Conservation (phyloP, 257 asterid genomes). For the Cruciata laevipes region DNA sequence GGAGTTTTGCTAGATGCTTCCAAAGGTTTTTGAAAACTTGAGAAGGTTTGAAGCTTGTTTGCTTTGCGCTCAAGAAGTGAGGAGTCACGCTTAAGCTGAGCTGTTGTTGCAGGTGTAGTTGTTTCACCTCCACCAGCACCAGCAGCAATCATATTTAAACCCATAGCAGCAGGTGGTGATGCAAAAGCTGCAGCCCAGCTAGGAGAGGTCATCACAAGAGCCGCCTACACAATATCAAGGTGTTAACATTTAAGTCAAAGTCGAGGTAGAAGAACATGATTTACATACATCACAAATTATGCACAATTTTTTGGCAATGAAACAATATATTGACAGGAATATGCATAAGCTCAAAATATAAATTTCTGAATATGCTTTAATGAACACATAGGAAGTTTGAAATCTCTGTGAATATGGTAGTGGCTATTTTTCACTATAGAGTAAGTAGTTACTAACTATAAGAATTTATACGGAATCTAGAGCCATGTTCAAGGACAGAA, state of each 20-base stretch:
- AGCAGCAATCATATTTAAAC: conserved; percentile 96
- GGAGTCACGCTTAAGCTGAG: conserved; percentile 88
- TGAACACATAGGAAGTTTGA: background rate
- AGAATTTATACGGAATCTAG: too few relatives aligned
- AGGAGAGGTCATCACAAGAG: conserved; percentile 92
- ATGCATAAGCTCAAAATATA: background rate
- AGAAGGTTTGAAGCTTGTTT: conserved; percentile 69
- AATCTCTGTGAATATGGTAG: background rate
- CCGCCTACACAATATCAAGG: conserved; percentile 52
- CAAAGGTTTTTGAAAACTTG: conserved; percentile 89
- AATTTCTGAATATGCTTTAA: background rate
- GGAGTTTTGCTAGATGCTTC: conserved; percentile 75
- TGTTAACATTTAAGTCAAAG: conserved; percentile 15
- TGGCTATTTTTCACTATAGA: background rate
- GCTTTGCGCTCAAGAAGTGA: conserved; percentile 88
- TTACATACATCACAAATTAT: background rate
- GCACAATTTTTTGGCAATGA: background rate
- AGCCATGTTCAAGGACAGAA: too few relatives aligned
- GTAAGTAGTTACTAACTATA: too few relatives aligned
- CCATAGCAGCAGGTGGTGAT: conserved; percentile 99
- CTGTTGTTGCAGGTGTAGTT: conserved; percentile 45
- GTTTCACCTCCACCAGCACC: conserved; percentile 97
- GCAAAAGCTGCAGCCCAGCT: conserved; percentile 99
- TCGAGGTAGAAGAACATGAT: background rate
- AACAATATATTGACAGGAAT: background rate